Evolutionary conservation across 2,329 filamentous ascomycete genomes (phyloP), one percentile per base, ranked within the genome.

Genomic region (Fusarium zealandicum): DNA sequence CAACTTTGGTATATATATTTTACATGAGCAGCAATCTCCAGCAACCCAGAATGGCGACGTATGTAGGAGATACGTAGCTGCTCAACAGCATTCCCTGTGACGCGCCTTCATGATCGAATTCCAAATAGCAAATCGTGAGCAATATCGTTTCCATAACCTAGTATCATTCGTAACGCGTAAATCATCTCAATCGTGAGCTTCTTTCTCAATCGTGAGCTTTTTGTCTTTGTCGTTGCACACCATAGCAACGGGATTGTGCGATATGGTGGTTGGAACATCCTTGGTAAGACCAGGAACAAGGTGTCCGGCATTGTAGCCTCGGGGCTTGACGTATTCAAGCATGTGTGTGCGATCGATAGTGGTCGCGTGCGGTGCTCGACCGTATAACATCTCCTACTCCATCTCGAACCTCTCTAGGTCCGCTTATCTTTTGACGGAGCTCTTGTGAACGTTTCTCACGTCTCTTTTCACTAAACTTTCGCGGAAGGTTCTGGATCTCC

Each of bases 391-490:
- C 83, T 12, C 78, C 81, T 3, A 86, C 80, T 4, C 82, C 82
- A 58, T 86, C 83, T 20, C 82, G 74, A 16, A 86, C 82, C 64
- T 84, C 81, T 18, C 73, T 78, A 0, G 85, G 85, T 5, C 77
- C 79, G 54, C 83, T 86, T 37, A 88, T 88, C 70, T 79, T 86
- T 59, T 80, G 75, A 7, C 85, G 77, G 46, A 88, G 74, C 65
- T 84, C 83, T 53, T 82, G 77, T 17, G 79, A 81, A 44, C 85
- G 75, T 72, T 83, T 85, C 71, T 85, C 82, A 18, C 83, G 78
- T 44, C 82, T 76, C 59, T 78, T 78, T 64, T 88, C 85, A 65
- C 82, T 86, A 13, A 87, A 63, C 40, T 79, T 78, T 13, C 81
- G 77, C 28, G 81, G 78, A 4, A 88, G 70, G 20, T 80, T 82